Base-by-base conservation (phyloP, 1,139 yeast species). In the Candida freyschussii region DNA sequence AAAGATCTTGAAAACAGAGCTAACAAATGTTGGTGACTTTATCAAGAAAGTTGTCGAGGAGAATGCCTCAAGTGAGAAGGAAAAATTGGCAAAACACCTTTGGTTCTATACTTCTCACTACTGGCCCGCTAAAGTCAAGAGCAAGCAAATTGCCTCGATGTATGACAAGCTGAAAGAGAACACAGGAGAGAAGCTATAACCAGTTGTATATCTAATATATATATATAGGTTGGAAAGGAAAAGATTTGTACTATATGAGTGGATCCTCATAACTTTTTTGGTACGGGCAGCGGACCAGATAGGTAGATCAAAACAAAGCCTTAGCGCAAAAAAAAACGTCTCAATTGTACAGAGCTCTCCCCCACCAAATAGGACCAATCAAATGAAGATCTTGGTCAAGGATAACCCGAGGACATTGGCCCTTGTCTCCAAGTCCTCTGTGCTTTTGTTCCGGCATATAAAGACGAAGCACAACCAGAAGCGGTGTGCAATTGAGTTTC, bases 121-220 rank as follows among this genome's bases (percentile, higher is more conserved):
- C 57, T 91, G 98, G 98, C 98, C 98, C 1, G 85, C 79, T 3
- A 76, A 77, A 44, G 97, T 82, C n/a, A 78, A 85, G 25, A 82
- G 95, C 39, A 65, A 70, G 29, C 83, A 83, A 60, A 78, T 91
- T 48, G 74, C 75, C 57, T 82, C 78, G 32, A 91, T 91, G 96
- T 91, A 89, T 59, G 72, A 72, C 51, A 80, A 84, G 59, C 61
- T 78, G 41, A 72, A 67, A 40, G 50, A 46, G 7, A 43, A 26
- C 10, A 12, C 24, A 23, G 9, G 15, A 9, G 26, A 23, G 26
- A 8, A n/a, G n/a, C n/a, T n/a, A n/a, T n/a, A n/a, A n/a, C n/a
- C n/a, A n/a, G n/a, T n/a, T n/a, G n/a, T n/a, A n/a, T n/a, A n/a
- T n/a, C n/a, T n/a, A n/a, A n/a, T n/a, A n/a, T n/a, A n/a, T n/a